Percentiles rank a stretch among this genome's conserved stretches.
These are phyloP conservation scores for Coemansia sp. DNA, from an alignment of 192 early-diverging fungal species.

Conservation along the genomic window DNA sequence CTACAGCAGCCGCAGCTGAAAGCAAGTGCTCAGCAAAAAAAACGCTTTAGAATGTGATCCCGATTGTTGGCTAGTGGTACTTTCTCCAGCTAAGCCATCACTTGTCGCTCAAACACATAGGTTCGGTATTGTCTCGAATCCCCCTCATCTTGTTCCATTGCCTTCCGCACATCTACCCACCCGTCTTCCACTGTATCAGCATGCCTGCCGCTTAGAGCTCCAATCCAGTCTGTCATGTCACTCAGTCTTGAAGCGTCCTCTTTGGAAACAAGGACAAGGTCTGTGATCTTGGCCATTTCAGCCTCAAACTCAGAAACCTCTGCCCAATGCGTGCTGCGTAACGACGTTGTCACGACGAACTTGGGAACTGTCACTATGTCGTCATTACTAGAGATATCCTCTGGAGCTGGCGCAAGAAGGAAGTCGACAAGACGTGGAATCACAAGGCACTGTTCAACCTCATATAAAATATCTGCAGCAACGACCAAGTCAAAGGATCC, in stretches of 20 bases:
- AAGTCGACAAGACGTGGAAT: conserved; percentile 23
- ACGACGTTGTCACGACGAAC: conserved; percentile 15
- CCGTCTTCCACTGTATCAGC: background rate
- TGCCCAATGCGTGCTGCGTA: conserved; percentile 15
- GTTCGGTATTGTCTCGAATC: conserved; percentile 12
- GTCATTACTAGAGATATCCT: background rate
- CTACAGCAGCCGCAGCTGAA: background rate
- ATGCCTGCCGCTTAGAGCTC: background rate
- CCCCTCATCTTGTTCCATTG: background rate
- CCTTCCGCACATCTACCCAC: background rate
- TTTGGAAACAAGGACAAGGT: conserved; percentile 6
- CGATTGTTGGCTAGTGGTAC: background rate
- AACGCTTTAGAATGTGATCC: too few relatives aligned
- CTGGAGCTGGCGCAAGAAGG: conserved; percentile 6
- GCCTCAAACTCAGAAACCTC: conserved; percentile 24
- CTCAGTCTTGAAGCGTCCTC: conserved; percentile 11
- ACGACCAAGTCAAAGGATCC: conserved; percentile 16
- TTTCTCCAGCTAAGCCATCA: background rate
- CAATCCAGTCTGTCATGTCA: conserved; percentile 13
- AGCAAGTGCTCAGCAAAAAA: too few relatives aligned
- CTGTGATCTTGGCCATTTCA: conserved; percentile 14
- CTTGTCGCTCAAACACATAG: conserved; percentile 18
- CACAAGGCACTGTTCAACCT: conserved; percentile 20
- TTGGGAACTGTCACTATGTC: background rate
- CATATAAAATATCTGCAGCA: conserved; percentile 32